A percentile compares a stretch with the other conserved stretches of the same genome.
Evolutionary conservation across 805 yeast genomes (phyloP).

Genomic region (Wickerhamomyces xylosicus): DNA sequence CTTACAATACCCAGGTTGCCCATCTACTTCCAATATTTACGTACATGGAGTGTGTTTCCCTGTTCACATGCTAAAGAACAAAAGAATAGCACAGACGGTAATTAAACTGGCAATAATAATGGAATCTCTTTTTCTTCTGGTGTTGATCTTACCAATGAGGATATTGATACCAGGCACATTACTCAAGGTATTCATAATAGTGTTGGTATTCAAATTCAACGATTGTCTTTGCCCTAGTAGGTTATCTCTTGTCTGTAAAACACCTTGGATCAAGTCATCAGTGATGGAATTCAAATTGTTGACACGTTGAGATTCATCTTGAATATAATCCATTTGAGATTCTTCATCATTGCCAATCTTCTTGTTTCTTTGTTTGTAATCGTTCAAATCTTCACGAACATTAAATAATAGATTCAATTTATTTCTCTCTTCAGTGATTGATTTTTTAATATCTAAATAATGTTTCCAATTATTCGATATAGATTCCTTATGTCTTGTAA

Average conservation of each 20-base stretch:
- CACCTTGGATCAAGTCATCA: slow-evolving; percentile 74
- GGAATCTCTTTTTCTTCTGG: slow-evolving; percentile 83
- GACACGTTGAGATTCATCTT: slow-evolving; percentile 66
- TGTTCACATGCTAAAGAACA: slow-evolving; percentile 36
- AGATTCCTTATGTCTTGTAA: slow-evolving; percentile 72
- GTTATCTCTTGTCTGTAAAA: slow-evolving; percentile 84
- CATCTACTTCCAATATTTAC: slow-evolving; percentile 9
- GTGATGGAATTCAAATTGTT: slow-evolving; percentile 66
- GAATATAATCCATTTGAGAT: slow-evolving; percentile 53
- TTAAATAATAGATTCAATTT: slow-evolving; percentile 62
- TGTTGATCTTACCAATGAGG: slow-evolving; percentile 68
- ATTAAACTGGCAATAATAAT: slow-evolving; percentile 71
- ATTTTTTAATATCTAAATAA: slow-evolving; percentile 44
- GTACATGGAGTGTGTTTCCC: not conserved
- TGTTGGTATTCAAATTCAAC: slow-evolving; percentile 52
- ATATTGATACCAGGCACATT: slow-evolving; percentile 77
- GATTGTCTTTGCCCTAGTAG: slow-evolving; percentile 59
- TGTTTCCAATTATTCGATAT: slow-evolving; percentile 60
- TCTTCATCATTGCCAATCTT: slow-evolving; percentile 18
- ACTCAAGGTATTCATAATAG: slow-evolving; percentile 49
- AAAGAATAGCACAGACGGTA: slow-evolving; percentile 57
- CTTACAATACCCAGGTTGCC: slow-evolving; percentile 55
- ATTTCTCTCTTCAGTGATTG: slow-evolving; percentile 66
- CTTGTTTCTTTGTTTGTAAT: slow-evolving; percentile 38
- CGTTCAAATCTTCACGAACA: slow-evolving; percentile 73